Percentiles rank a stretch among this genome's conserved stretches.
Conservation (phyloP, 148 eudicot species). For the Polygonum aviculare region DNA sequence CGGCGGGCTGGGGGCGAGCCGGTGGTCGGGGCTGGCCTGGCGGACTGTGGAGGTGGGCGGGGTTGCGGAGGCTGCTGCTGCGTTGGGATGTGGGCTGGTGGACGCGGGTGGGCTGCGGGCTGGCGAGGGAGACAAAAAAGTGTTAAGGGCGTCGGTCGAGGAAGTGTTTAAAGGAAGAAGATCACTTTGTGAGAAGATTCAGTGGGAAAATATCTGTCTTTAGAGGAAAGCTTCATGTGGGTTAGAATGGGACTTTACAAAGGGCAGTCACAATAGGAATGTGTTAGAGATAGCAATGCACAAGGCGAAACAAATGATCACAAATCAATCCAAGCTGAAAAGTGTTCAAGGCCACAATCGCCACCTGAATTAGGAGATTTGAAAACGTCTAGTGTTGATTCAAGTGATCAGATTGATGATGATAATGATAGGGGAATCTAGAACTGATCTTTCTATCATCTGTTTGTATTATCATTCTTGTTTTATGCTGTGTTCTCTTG, state of each 20-base stretch:
- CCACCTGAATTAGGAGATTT: background rate
- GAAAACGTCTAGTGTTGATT: background rate
- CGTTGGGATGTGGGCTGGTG: too few relatives aligned
- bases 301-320: background rate
- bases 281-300: background rate
- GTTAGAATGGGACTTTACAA: constrained; percentile 53
- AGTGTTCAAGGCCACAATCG: background rate
- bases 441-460: background rate
- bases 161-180: constrained; percentile 54
- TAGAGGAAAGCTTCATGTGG: constrained; percentile 51
- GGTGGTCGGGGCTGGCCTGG: too few relatives aligned
- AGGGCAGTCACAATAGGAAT: background rate
- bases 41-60: too few relatives aligned
- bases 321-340: background rate
- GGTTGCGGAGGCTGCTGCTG: too few relatives aligned
- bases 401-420: background rate
- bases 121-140: too few relatives aligned
- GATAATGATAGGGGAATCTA: background rate
- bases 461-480: background rate
- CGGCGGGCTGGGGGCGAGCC: too few relatives aligned
- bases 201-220: constrained; percentile 41
- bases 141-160: constrained; percentile 28
- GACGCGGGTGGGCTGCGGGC: too few relatives aligned
- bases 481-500: background rate
- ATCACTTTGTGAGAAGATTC: constrained; percentile 46